Conservation (phyloP, 768 basidiomycete species). For the Gyrodon lividus region DNA sequence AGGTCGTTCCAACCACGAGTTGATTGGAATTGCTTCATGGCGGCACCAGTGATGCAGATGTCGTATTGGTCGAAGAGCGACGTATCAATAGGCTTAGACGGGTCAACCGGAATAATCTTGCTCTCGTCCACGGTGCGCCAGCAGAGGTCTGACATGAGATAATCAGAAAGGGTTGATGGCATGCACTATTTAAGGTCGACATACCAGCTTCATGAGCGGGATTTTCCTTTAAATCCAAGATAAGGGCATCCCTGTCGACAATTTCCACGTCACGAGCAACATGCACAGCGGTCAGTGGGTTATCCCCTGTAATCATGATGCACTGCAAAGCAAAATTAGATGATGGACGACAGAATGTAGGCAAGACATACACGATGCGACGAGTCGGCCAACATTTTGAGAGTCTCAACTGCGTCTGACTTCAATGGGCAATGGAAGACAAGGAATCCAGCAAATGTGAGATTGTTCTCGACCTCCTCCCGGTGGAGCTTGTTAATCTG, state of each 20-base stretch:
- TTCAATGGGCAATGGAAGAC: conserved; percentile 99
- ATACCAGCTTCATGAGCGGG: conserved; percentile 64
- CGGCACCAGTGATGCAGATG: conserved; percentile 94
- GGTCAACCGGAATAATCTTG: conserved; percentile 84
- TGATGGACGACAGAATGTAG: not conserved
- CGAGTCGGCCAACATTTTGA: conserved; percentile 94
- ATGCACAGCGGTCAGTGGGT: conserved; percentile 94
- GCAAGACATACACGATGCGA: conserved; percentile 81
- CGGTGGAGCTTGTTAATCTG: conserved; percentile 90
- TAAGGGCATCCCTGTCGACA: conserved; percentile 91
- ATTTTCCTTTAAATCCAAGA: conserved; percentile 87
- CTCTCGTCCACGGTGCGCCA: conserved; percentile 95
- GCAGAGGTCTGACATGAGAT: conserved; percentile 59
- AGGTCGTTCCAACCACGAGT: conserved; percentile 73
- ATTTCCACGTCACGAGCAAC: conserved; percentile 97
- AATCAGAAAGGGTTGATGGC: not conserved
- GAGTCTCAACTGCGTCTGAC: conserved; percentile 81
- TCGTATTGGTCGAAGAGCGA: conserved; percentile 85
- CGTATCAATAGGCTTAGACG: conserved; percentile 71
- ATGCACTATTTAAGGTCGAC: conserved; percentile 20
- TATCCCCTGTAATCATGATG: conserved; percentile 99
- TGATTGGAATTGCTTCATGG: conserved; percentile 83
- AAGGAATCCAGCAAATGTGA: conserved; percentile 92
- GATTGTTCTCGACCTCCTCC: conserved; percentile 71
- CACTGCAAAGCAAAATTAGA: conserved; percentile 51